Evolutionary conservation across 805 yeast species (phyloP), one percentile per base, ranked within the genome.

Genomic region (Barnettozyma siamensis): DNA sequence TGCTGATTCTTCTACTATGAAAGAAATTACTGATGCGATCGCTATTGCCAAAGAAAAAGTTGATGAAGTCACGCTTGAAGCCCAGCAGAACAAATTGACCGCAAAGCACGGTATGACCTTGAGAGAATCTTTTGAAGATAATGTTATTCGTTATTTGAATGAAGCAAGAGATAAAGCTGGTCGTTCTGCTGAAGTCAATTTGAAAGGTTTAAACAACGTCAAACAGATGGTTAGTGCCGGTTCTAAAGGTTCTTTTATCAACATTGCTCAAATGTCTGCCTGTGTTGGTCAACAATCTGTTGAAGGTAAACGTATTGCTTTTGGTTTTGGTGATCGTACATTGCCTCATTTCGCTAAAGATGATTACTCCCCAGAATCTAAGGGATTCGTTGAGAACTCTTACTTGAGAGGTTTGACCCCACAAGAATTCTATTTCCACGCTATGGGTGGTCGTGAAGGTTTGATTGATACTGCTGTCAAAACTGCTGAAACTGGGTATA

Each of bases 401-500:
- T 93, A 93, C 60, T 73, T 91, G 60, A 81, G 98, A 72, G 99
- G 99, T 30, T 74, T 93, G 58, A 89, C 99, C 6, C 99, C 99
- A 27, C 98, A 93, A 65, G 99, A 93, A 65, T 93, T 93, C 65
- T 89, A 93, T 64, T 93, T 93, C 83, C 99, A 93, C 64, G 97
- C 98, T 40, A 93, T 93, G 96, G 98, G 99, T 60, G 99, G 99
- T 72, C 88, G 99, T 76, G 99, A 93, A 71, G 99, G 99, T 74
- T 74, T 93, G 62, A 94, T 93, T 63, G 99, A 93, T 75, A 93
- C 99, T 41, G 99, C 99, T 13, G 99, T 93, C 37, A 93, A 93
- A 65, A 93, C 99, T 32, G 98, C 99, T 3, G 98, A 91, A 68
- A 89, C 98, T 21, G 98, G 98, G 69, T 91, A 91, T 64, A 89